Conservation (phyloP, 768 basidiomycete genomes). For the Lactifluus piperatus region DNA sequence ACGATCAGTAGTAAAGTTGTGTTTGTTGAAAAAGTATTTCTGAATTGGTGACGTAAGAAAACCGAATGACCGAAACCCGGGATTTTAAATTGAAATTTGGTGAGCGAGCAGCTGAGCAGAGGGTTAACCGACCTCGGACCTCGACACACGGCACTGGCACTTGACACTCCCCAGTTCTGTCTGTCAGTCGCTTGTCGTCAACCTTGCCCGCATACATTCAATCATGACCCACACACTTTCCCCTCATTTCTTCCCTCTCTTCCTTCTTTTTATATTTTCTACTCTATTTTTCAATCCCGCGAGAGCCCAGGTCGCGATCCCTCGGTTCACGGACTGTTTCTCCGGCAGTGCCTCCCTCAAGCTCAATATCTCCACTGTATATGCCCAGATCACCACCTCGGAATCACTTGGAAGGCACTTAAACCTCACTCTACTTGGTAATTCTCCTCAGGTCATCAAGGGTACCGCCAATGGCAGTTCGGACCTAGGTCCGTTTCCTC, state of each 20-base stretch:
- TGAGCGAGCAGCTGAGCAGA: too few relatives aligned
- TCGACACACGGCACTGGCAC: too few relatives aligned
- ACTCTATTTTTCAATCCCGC: constrained; percentile 16
- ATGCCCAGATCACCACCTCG: constrained; percentile 54
- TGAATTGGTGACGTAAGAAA: neutral
- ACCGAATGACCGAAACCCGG: neutral
- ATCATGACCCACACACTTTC: neutral
- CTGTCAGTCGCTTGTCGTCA: too few relatives aligned
- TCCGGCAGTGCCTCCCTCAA: constrained; percentile 43
- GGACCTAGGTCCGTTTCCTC: constrained; percentile 48
- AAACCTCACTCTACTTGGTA: constrained; percentile 68
- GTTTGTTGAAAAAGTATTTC: neutral
- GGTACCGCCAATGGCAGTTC: constrained; percentile 52
- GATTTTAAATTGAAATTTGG: neutral
- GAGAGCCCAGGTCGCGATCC: constrained; percentile 18
- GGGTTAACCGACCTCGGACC: too few relatives aligned
- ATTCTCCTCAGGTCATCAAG: constrained; percentile 46
- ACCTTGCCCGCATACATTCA: neutral
- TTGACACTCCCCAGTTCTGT: too few relatives aligned
- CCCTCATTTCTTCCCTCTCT: neutral
- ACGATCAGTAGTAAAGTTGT: constrained; percentile 1
- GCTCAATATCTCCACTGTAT: constrained; percentile 60
- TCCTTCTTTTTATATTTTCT: constrained; percentile 3
- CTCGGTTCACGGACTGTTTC: constrained; percentile 65
- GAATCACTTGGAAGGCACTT: constrained; percentile 39